These are phyloP conservation scores for Coemansia sp. DNA, from an alignment of 192 early-diverging fungal genomes.

Conservation along the genomic window DNA sequence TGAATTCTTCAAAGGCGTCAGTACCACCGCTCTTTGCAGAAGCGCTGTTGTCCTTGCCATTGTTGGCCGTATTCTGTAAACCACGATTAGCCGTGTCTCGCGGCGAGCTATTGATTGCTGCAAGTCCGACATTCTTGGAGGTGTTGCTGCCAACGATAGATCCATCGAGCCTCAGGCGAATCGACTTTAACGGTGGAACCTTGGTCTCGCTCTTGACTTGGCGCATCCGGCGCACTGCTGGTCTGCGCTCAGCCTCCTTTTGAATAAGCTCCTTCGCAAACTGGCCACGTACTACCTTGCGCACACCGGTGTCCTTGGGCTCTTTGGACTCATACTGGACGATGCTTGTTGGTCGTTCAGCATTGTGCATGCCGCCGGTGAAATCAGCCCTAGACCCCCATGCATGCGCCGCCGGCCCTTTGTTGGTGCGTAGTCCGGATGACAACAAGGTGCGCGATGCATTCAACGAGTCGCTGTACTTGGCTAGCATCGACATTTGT, in stretches of 20 bases:
- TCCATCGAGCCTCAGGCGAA: slow-evolving; percentile 42
- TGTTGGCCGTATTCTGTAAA: slow-evolving; percentile 19
- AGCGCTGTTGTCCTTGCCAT: slow-evolving; percentile 8
- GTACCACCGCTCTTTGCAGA: background rate
- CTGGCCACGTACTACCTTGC: slow-evolving; percentile 42
- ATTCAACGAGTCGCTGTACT: slow-evolving; percentile 50
- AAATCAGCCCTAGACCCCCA: slow-evolving; percentile 13
- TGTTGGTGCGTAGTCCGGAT: background rate
- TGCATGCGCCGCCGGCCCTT: slow-evolving; percentile 12
- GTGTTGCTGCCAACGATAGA: slow-evolving; percentile 26
- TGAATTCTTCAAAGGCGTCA: slow-evolving; percentile 29
- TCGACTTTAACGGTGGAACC: slow-evolving; percentile 44
- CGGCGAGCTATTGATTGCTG: background rate
- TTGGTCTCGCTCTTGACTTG: slow-evolving; percentile 49
- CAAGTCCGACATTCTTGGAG: background rate
- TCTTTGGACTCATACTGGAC: slow-evolving; percentile 34
- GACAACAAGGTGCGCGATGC: slow-evolving; percentile 29
- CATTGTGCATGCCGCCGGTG: background rate
- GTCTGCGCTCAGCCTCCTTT: slow-evolving; percentile 26
- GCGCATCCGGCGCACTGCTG: slow-evolving; percentile 42
- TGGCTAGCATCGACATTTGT: slow-evolving; percentile 27
- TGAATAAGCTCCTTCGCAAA: slow-evolving; percentile 29
- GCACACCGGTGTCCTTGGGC: slow-evolving; percentile 33
- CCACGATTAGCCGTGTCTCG: slow-evolving; percentile 1
- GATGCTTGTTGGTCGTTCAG: slow-evolving; percentile 14